Conservation (phyloP, 2,329 filamentous ascomycete species). For the Paecilomyces dactylethromorphus region DNA sequence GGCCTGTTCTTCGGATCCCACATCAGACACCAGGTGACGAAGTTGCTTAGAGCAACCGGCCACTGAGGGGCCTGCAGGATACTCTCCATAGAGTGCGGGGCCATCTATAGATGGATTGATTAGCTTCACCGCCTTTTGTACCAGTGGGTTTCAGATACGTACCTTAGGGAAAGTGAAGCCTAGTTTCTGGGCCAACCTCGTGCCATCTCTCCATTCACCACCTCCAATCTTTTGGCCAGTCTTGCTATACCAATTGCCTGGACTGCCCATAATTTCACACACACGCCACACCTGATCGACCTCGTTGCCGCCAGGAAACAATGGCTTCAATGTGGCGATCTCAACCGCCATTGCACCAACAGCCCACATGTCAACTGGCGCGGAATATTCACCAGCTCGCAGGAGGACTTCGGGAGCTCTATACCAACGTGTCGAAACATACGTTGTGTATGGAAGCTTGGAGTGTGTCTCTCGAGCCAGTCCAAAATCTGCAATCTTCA, state of each 20-base stretch:
- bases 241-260: constrained; percentile 97
- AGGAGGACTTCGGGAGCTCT: constrained; percentile 88
- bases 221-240: constrained; percentile 78
- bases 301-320: constrained; percentile 96
- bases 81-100: constrained; percentile 91
- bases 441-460: constrained; percentile 93
- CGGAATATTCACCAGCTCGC: constrained; percentile 91
- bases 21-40: constrained; percentile 98
- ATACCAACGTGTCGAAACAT: constrained; percentile 96
- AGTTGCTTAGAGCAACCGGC: constrained; percentile 79
- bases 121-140: constrained; percentile 3
- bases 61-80: constrained; percentile 87
- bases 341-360: constrained; percentile 98
- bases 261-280: constrained; percentile 98
- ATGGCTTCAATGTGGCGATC: constrained; percentile 88
- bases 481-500: constrained; percentile 98
- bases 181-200: constrained; percentile 84
- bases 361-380: constrained; percentile 97
- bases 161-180: constrained; percentile 94
- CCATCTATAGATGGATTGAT: constrained; percentile 61
- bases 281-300: constrained; percentile 99
- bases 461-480: constrained; percentile 96
- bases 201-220: constrained; percentile 95
- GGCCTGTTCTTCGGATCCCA: constrained; percentile 93
- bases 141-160: constrained; percentile 11